Base-by-base conservation (phyloP, 768 basidiomycete species). In the Boletus rubescentipes region DNA sequence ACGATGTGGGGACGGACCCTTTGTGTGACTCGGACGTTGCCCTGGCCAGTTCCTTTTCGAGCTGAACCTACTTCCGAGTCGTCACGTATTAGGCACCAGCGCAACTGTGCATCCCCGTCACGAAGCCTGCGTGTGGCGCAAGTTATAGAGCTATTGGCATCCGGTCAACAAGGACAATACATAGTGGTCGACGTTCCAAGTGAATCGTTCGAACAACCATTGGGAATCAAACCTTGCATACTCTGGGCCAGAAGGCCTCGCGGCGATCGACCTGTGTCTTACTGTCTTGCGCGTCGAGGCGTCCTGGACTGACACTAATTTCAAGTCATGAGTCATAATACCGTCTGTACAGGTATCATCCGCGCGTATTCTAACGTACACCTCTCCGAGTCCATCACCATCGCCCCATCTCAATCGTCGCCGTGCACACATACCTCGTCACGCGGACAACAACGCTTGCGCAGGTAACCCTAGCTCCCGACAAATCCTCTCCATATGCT, bases 391-490 rank as follows among this genome's bases (percentile, higher is more conserved):
- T n/a, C n/a, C n/a, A n/a, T n/a, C n/a, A n/a, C n/a, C n/a, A n/a
- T n/a, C n/a, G 26, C 6, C 26, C 6, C 38, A 21, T 21, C 38
- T 20, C 20, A 12, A 21, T 39, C 38, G 20, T 3, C 18, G 2
- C 21, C 0, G 38, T 11, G 6, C 38, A n/a, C 1, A 6, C 15
- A 4, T 16, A 9, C 7, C 18, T 29, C 20, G 6, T 43, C 8
- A 52, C 10, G 51, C 60, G 23, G 61, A 55, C 23, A 62, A 14
- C 20, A 72, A n/a, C 5, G 66, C 68, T 18, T 52, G 60, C 14
- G 36, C 18, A 14, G 70, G 70, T 26, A 70, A 55, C 8, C 68
- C 69, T 26, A 72, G 60, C 18, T 68, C 56, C 15, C 58, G 61
- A 46, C 62, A 67, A 36, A 70, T 68, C 23, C n/a, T 38, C 21